Conservation (phyloP, 345 rosid species). For the Dipteronia dyeriana region DNA sequence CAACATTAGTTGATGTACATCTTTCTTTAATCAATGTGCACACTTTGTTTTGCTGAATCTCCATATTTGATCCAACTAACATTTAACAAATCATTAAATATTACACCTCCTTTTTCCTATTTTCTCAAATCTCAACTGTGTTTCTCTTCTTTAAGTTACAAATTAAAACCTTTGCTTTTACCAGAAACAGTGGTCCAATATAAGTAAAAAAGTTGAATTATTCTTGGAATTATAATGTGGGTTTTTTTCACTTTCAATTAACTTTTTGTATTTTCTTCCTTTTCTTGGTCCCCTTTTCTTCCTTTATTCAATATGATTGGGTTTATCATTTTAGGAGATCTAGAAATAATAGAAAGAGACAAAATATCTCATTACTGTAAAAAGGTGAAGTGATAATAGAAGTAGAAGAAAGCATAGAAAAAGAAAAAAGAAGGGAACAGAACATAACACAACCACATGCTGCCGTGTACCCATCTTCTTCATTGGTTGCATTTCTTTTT, state of each 20-base stretch:
- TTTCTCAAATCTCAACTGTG: slow-evolving; percentile 11
- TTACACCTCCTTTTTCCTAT: neutral
- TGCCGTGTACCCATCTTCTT: slow-evolving; percentile 28
- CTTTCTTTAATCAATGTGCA: slow-evolving; percentile 16
- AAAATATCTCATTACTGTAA: slow-evolving; percentile 26
- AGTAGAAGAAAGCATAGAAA: neutral
- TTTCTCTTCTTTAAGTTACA: neutral
- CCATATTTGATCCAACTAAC: slow-evolving; percentile 24
- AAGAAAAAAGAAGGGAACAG: neutral
- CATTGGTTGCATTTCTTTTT: slow-evolving; percentile 12
- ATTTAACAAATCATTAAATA: slow-evolving; percentile 3
- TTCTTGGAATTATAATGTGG: slow-evolving; percentile 29
- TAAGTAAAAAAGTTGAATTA: slow-evolving; percentile 28
- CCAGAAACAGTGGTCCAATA: slow-evolving; percentile 21
- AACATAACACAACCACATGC: slow-evolving; percentile 37
- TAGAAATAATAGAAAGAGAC: slow-evolving; percentile 43
- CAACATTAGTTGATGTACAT: neutral
- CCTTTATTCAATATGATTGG: slow-evolving; percentile 26
- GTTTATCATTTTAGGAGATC: slow-evolving; percentile 33
- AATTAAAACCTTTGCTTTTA: slow-evolving; percentile 27
- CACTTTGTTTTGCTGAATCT: slow-evolving; percentile 6
- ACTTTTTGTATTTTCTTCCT: slow-evolving; percentile 15
- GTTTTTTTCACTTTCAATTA: slow-evolving; percentile 27
- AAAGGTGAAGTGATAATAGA: slow-evolving; percentile 20
- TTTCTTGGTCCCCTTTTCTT: slow-evolving; percentile 9